Conservation (phyloP, 2,329 filamentous ascomycete genomes). For the Fusarium sp. region DNA sequence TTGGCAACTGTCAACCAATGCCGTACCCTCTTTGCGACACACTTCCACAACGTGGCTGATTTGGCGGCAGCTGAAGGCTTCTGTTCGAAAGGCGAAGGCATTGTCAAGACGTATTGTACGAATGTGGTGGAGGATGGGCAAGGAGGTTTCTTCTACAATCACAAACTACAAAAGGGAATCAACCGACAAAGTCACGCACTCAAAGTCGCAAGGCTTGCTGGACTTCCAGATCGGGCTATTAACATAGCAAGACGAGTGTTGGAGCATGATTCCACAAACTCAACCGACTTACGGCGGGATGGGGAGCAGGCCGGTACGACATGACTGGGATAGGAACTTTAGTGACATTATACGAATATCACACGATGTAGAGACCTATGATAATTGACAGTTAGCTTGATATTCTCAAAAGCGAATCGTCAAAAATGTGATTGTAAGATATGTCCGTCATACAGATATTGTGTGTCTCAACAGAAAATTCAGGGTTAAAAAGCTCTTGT, state of each 20-base stretch:
- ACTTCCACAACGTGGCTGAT: conserved; percentile 89
- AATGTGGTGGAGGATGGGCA: conserved; percentile 82
- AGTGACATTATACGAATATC: conserved; percentile 29
- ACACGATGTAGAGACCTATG: conserved; percentile 39
- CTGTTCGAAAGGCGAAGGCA: conserved; percentile 51
- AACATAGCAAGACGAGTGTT: conserved; percentile 74
- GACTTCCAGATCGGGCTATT: conserved; percentile 80
- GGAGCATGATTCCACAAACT: conserved; percentile 21
- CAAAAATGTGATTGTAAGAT: conserved; percentile 36
- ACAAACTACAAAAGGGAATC: conserved; percentile 83
- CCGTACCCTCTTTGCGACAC: conserved; percentile 90
- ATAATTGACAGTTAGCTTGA: conserved; percentile 55
- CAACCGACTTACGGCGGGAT: conserved; percentile 2
- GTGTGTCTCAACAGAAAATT: conserved; percentile 69
- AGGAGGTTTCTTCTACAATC: conserved; percentile 85
- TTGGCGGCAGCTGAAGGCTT: conserved; percentile 71
- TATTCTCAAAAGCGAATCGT: conserved; percentile 50
- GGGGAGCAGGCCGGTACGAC: conserved; percentile 20
- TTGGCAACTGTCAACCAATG: conserved; percentile 82
- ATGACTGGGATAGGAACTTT: conserved; percentile 1
- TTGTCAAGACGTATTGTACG: conserved; percentile 85
- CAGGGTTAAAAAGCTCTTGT: conserved; percentile 79
- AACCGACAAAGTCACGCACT: conserved; percentile 91
- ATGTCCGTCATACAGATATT: conserved; percentile 69
- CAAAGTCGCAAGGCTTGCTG: conserved; percentile 92